These are phyloP conservation scores for Pycnococcus provasolii DNA, from an alignment of 139 green algal species.

Conservation along the genomic window DNA sequence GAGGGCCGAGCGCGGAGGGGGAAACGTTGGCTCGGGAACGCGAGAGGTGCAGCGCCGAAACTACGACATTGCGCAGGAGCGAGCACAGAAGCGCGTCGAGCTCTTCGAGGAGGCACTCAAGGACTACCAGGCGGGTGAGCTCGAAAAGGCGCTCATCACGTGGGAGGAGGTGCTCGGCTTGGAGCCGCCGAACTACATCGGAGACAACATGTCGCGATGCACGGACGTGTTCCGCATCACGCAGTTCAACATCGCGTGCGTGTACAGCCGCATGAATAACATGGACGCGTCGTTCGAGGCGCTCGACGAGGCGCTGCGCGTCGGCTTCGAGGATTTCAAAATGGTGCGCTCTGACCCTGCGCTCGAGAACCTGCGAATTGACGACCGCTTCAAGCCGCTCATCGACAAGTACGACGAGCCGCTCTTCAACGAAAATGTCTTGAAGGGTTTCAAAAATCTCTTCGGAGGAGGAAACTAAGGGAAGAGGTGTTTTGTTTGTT, in stretches of 20 bases:
- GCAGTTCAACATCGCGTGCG: conserved; percentile 97
- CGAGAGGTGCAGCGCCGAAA: conserved; percentile 82
- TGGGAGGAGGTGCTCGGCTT: conserved; percentile 92
- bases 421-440: conserved; percentile 74
- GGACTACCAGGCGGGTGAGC: conserved; percentile 60
- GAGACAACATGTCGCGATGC: conserved; percentile 74
- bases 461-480: conserved; percentile 22
- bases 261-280: conserved; percentile 70
- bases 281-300: conserved; percentile 68
- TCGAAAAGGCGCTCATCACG: conserved; percentile 66
- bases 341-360: conserved; percentile 53
- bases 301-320: conserved; percentile 60
- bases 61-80: conserved; percentile 75
- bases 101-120: conserved; percentile 78
- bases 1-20: conserved; percentile 59
- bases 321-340: conserved; percentile 82
- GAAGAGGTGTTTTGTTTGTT: neutral
- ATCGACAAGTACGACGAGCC: conserved; percentile 86
- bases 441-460: conserved; percentile 54
- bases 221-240: conserved; percentile 82
- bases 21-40: conserved; percentile 89
- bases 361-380: conserved; percentile 43
- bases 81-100: conserved; percentile 58
- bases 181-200: conserved; percentile 84
- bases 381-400: conserved; percentile 51